A percentile compares a stretch with the other conserved stretches of the same genome.
Evolutionary conservation across 345 rosid species (phyloP).

Genomic region (Arabidopsis thaliana): DNA sequence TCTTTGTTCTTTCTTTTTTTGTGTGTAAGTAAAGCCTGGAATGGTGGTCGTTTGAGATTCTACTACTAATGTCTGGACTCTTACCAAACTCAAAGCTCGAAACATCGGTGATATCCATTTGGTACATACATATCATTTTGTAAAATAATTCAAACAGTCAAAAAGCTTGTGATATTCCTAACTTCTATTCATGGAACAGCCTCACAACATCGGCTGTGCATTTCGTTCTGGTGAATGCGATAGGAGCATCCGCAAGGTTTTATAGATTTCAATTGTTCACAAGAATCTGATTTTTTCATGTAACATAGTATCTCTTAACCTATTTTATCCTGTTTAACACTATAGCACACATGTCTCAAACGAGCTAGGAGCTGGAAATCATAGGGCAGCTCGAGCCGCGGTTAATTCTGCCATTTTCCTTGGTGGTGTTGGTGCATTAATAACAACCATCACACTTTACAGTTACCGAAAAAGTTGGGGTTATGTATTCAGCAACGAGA

Average conservation of each 20-base stretch:
- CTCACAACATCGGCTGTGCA: conserved; percentile 48
- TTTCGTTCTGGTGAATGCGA: conserved; percentile 48
- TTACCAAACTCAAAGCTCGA: conserved; percentile 60
- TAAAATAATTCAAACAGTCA: not conserved
- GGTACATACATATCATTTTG: conserved; percentile 36
- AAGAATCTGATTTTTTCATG: not conserved
- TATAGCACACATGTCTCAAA: conserved; percentile 58
- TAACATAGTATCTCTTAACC: not conserved
- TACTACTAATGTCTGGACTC: conserved; percentile 54
- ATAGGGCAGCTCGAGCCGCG: conserved; percentile 48
- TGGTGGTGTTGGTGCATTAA: conserved; percentile 41
- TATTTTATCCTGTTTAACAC: not conserved
- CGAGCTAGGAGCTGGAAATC: conserved; percentile 59
- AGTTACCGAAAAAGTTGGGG: conserved; percentile 44
- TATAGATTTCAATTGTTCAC: not conserved
- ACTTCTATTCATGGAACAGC: conserved; percentile 39
- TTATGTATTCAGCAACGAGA: conserved; percentile 47
- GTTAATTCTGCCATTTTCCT: conserved; percentile 38
- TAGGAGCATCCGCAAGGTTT: conserved; percentile 63
- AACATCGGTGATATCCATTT: conserved; percentile 65
- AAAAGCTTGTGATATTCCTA: conserved; percentile 4
- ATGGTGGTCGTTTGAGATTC: conserved; percentile 61
- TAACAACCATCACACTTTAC: conserved; percentile 41
- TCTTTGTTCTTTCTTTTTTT: not conserved
- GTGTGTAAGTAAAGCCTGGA: conserved; percentile 49